phyloP scores from a whole-genome alignment of 192 early-diverging fungal genomes.

The Podila minutissima region DNA sequence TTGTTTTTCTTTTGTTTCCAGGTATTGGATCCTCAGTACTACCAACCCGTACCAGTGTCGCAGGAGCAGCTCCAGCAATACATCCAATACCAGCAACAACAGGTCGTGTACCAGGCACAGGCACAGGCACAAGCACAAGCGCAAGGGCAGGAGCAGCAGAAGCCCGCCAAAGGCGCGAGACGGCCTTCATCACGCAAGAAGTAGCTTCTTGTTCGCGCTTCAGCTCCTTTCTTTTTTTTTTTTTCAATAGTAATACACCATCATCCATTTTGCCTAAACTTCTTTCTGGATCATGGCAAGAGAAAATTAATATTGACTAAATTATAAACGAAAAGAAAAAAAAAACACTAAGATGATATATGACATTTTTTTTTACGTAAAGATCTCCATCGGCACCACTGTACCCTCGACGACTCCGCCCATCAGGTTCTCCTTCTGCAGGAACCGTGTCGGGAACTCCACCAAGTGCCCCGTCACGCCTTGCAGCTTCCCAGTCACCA shows the following conservation, averaged over 20 bases:
- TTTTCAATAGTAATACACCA: not conserved
- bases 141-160: conserved; percentile 11
- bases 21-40: conserved; percentile 38
- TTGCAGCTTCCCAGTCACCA: conserved; percentile 42
- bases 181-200: too few species aligned
- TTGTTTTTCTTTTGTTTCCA: not conserved
- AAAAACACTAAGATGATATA: too few species aligned
- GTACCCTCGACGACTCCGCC: conserved; percentile 57
- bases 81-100: conserved; percentile 34
- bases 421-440: conserved; percentile 62
- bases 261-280: too few species aligned
- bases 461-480: conserved; percentile 63
- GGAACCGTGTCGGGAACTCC: conserved; percentile 59
- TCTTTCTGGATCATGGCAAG: not conserved
- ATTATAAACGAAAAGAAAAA: not conserved
- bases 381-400: conserved; percentile 65
- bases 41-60: conserved; percentile 24
- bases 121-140: not conserved
- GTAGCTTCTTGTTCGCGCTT: not conserved
- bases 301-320: not conserved
- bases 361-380: conserved; percentile 37
- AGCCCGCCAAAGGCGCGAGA: not conserved
- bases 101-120: conserved; percentile 25
- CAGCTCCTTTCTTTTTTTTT: not conserved
- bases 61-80: conserved; percentile 51